Evolutionary conservation across 306 rosid species (phyloP).

Genomic region (Fragaria vesca): DNA sequence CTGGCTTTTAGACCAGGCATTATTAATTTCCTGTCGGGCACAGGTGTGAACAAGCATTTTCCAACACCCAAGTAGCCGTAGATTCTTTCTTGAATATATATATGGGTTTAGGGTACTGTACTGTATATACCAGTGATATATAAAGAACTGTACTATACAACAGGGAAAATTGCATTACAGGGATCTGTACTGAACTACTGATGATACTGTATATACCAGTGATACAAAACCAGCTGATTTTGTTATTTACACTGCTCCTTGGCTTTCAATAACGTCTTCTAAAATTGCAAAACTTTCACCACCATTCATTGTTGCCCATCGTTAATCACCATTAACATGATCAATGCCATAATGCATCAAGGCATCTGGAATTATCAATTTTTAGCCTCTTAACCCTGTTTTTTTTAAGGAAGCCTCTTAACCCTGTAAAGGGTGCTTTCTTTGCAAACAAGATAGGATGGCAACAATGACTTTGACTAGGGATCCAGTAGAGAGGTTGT

Average conservation of each 20-base stretch:
- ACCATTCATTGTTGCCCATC: constrained; percentile 19
- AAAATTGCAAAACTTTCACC: constrained; percentile 36
- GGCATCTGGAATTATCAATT: constrained; percentile 33
- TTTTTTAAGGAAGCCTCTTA: not conserved
- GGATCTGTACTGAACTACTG: constrained; percentile 14
- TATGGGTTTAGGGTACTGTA: too few species aligned
- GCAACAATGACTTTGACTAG: constrained; percentile 38
- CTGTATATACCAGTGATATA: too few species aligned
- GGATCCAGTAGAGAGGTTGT: constrained; percentile 46
- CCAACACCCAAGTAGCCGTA: too few species aligned
- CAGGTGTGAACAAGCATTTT: too few species aligned
- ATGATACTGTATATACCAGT: constrained; percentile 30
- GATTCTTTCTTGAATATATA: too few species aligned
- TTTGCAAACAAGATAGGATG: constrained; percentile 23
- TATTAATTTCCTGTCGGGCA: too few species aligned
- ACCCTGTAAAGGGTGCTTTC: constrained; percentile 24
- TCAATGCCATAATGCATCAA: constrained; percentile 17
- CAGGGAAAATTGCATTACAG: constrained; percentile 41
- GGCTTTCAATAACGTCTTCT: constrained; percentile 23
- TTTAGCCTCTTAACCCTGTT: not conserved
- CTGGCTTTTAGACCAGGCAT: too few species aligned
- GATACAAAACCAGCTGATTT: constrained; percentile 28
- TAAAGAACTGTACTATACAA: constrained; percentile 50
- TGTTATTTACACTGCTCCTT: constrained; percentile 58
- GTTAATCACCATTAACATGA: constrained; percentile 25